Evolutionary conservation across 768 basidiomycete species (phyloP), one percentile per base, ranked within the genome.

Genomic region (Podaxis sp.): DNA sequence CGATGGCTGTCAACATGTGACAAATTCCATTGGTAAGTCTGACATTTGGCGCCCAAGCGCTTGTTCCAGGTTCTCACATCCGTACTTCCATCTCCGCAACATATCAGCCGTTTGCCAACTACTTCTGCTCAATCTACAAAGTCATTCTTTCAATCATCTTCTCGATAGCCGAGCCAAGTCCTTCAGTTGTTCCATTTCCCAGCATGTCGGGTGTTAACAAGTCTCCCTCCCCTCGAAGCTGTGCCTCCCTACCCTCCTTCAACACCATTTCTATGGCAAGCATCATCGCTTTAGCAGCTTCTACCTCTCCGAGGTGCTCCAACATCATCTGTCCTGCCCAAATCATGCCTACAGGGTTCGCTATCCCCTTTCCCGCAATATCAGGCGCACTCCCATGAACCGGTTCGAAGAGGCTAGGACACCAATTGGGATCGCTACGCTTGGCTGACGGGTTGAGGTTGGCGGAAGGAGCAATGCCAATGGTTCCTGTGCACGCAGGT

Each of bases 371-470:
- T 16, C 82, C 82, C 10, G 77, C 79, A 60, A 85, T 85, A 66
- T 85, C 83, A 13, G 82, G 82, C 1, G 83, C 83, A 28, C 81
- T 80, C 13, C 83, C 83, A 62, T 84, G 82, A 10, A 84, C 79
- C 5, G 83, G 81, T 64, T 83, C 82, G 62, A 83, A 83, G 63
- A 82, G 67, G 51, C 79, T 79, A 0, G 82, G 82, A 63, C 74
- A 71, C 75, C 74, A 76, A 1, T 73, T 73, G 2, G 74, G 76
- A 47, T 73, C 69, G 10, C 63, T 66, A 5, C 70, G 68, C 55
- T 65, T 70, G 4, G 72, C 57, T 5, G 72, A 64, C 1, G 76
- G 76, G 62, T 82, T 81, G 21, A 83, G 71, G 62, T 81, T 82
- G 14, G 80, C 79, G 6, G 82, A 80, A 16, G 82, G 81, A 13